These are phyloP conservation scores for Apiotrichum montevideense DNA, from an alignment of 1,284 basidiomycete species.

Conservation along the genomic window DNA sequence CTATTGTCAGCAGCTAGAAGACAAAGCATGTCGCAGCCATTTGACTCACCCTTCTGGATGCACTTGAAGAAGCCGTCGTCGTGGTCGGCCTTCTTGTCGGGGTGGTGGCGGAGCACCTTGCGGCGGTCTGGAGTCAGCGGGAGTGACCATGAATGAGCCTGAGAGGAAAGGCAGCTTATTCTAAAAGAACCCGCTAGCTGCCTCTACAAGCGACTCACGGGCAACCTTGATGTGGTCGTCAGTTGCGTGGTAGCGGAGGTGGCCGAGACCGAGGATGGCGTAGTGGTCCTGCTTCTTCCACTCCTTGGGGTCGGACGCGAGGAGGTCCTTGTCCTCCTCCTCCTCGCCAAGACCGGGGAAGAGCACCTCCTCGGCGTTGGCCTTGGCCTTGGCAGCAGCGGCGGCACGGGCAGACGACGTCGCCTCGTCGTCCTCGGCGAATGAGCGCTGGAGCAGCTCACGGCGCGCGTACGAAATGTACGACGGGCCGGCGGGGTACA, in stretches of 20 bases:
- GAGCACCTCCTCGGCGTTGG: constrained; percentile 56
- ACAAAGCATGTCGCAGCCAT: no score
- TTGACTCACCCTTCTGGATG: constrained; percentile 67
- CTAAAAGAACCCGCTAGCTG: no score
- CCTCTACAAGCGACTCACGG: constrained; percentile 56
- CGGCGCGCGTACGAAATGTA: constrained; percentile 75
- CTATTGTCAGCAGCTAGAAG: constrained; percentile 36
- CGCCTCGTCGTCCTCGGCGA: constrained; percentile 65
- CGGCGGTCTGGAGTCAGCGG: constrained; percentile 65
- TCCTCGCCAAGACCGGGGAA: constrained; percentile 93
- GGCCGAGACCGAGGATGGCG: constrained; percentile 87
- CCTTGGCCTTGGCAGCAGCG: constrained; percentile 54
- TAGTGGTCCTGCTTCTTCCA: constrained; percentile 99
- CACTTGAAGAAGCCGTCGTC: constrained; percentile 99
- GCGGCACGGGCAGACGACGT: constrained; percentile 44
- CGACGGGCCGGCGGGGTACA: constrained; percentile 77
- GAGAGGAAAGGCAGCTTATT: no score
- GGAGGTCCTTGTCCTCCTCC: constrained; percentile 66
- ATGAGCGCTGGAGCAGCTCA: constrained; percentile 65
- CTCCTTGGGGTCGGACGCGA: constrained; percentile 85
- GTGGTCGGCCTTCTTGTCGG: constrained; percentile 96
- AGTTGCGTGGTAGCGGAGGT: constrained; percentile 80
- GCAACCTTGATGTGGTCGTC: constrained; percentile 93
- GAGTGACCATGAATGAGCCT: not conserved
- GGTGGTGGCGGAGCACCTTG: constrained; percentile 98